phyloP scores from a whole-genome alignment of 2,329 filamentous ascomycete genomes.

The Paracorniculantispora psalliotae region DNA sequence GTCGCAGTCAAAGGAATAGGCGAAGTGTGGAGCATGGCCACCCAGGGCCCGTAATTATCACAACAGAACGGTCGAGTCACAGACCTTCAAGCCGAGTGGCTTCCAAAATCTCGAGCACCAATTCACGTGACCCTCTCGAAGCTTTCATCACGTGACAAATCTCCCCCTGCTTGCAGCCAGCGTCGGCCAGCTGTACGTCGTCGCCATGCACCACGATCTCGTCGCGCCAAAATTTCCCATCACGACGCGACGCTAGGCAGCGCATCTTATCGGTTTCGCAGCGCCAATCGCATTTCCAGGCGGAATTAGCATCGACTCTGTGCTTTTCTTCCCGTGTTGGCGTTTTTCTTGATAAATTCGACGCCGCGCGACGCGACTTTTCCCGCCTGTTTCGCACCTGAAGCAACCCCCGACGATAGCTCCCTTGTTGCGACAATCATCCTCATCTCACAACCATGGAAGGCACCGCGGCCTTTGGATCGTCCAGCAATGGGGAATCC shows the following conservation, averaged over 20 bases:
- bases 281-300: conserved; percentile 11
- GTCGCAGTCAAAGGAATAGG: too few relatives aligned
- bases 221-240: conserved; percentile 16
- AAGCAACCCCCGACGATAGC: conserved; percentile 17
- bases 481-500: conserved; percentile 51
- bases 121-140: conserved; percentile 1
- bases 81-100: too few relatives aligned
- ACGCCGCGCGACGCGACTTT: conserved; percentile 13
- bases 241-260: conserved; percentile 21
- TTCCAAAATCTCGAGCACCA: neutral
- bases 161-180: conserved; percentile 9
- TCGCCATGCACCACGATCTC: conserved; percentile 12
- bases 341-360: conserved; percentile 5
- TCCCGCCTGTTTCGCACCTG: conserved; percentile 16
- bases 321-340: conserved; percentile 7
- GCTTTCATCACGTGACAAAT: conserved; percentile 14
- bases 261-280: conserved; percentile 8
- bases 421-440: conserved; percentile 8
- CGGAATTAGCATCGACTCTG: conserved; percentile 13
- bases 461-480: conserved; percentile 53
- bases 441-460: conserved; percentile 44
- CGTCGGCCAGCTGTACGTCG: conserved; percentile 3
- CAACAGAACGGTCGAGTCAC: too few relatives aligned
- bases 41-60: too few relatives aligned
- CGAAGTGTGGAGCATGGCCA: too few relatives aligned